phyloP scores from a whole-genome alignment of 345 rosid species.

The Alliaria petiolata region DNA sequence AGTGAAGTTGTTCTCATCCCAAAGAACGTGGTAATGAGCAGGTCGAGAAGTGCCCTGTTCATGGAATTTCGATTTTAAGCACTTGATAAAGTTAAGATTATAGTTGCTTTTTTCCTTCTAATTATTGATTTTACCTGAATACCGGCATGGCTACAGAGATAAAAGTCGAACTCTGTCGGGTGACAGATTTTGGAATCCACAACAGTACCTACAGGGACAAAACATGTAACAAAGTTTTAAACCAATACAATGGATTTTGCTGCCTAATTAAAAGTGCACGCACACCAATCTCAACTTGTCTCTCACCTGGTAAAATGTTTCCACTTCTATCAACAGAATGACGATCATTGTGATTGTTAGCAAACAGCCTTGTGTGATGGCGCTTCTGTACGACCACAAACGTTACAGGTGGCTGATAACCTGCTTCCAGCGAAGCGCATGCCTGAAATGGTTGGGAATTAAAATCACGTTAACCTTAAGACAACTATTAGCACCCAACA shows the following conservation, averaged over 20 bases:
- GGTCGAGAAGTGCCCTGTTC: constrained; percentile 94
- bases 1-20: constrained; percentile 97
- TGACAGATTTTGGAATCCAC: constrained; percentile 98
- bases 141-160: constrained; percentile 98
- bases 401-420: constrained; percentile 98
- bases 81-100: background rate
- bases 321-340: constrained; percentile 85
- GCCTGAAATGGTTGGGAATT: constrained; percentile 47
- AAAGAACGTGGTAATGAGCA: constrained; percentile 94
- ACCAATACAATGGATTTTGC: background rate
- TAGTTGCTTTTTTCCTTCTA: background rate
- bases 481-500: background rate
- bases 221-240: background rate
- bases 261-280: background rate
- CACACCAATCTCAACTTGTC: background rate
- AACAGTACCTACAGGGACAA: constrained; percentile 68
- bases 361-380: constrained; percentile 96
- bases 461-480: background rate
- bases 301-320: constrained; percentile 89
- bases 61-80: background rate
- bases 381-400: constrained; percentile 99
- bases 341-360: constrained; percentile 70
- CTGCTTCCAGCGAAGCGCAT: constrained; percentile 91
- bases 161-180: constrained; percentile 96
- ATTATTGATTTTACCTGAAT: constrained; percentile 54